phyloP scores from a whole-genome alignment of 2,329 filamentous ascomycete species.

The Corniculantispora saksenae region DNA sequence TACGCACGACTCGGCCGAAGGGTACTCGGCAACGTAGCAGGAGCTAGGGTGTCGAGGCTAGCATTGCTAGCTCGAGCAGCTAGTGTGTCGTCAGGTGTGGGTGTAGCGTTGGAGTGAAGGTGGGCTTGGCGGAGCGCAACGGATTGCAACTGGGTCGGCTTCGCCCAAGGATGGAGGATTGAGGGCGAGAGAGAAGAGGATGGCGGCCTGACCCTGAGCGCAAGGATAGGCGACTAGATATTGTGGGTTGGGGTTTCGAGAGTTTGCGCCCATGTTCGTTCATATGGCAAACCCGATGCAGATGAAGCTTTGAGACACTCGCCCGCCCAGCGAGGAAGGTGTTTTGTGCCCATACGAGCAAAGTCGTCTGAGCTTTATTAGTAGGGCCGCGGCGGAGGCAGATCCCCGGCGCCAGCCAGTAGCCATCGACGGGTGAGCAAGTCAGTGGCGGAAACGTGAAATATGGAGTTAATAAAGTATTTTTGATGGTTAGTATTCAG shows the following conservation, averaged over 20 bases:
- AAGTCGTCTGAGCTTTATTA: too few relatives aligned
- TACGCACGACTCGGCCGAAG: conserved; percentile 17
- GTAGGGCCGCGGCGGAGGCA: too few relatives aligned
- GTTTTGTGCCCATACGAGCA: neutral
- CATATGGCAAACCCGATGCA: neutral
- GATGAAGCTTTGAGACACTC: neutral
- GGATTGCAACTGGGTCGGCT: neutral
- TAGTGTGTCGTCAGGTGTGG: neutral
- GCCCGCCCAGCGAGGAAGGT: neutral
- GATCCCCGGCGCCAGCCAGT: too few relatives aligned
- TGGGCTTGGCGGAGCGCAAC: conserved; percentile 7
- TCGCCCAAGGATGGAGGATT: neutral
- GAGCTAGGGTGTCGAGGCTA: neutral
- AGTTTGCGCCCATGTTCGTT: neutral
- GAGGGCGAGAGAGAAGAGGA: neutral
- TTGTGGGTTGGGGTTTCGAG: neutral
- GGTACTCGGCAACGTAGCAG: neutral
- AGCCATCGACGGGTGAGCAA: too few relatives aligned
- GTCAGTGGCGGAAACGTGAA: too few relatives aligned
- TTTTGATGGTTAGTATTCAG: neutral
- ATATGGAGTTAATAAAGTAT: too few relatives aligned
- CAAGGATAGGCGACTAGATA: neutral
- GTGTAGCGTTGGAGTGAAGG: neutral
- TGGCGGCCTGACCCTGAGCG: neutral
- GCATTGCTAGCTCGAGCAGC: conserved; percentile 7